phyloP scores from a whole-genome alignment of 495 filamentous ascomycete genomes.

The Aspergillus panamensis region DNA sequence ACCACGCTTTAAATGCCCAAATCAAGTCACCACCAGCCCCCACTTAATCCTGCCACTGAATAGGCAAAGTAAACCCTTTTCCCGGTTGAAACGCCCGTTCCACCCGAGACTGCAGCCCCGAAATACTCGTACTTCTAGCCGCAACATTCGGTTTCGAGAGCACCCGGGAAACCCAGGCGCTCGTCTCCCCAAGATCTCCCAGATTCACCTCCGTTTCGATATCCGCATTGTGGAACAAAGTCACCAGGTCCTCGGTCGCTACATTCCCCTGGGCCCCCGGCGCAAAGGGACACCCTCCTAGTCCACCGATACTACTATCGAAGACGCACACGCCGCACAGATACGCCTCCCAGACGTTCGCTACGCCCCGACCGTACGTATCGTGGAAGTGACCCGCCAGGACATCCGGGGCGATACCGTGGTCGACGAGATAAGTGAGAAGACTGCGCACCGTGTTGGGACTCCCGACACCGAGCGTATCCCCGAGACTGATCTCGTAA shows the following conservation, averaged over 20 bases:
- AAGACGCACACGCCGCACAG: constrained; percentile 39
- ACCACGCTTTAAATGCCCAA: neutral
- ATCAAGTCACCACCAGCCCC: neutral
- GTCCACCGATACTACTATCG: constrained; percentile 42
- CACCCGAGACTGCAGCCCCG: neutral
- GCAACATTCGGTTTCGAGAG: neutral
- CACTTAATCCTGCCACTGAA: neutral
- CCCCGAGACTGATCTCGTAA: constrained; percentile 46
- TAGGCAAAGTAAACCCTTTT: neutral
- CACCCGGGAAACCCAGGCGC: neutral
- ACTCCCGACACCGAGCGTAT: constrained; percentile 41
- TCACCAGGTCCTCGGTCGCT: constrained; percentile 41
- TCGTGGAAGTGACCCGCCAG: constrained; percentile 49
- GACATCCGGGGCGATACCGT: constrained; percentile 24
- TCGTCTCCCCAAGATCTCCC: constrained; percentile 21
- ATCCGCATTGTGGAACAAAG: constrained; percentile 39
- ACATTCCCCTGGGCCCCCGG: constrained; percentile 47
- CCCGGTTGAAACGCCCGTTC: neutral
- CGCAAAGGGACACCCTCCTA: constrained; percentile 48
- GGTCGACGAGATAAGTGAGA: constrained; percentile 25
- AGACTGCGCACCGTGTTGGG: constrained; percentile 30
- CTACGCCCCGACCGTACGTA: constrained; percentile 42
- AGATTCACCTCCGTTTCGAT: constrained; percentile 41
- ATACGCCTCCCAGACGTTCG: constrained; percentile 44
- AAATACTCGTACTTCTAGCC: neutral